A percentile compares a stretch with the other conserved stretches of the same genome.
Conservation (phyloP, 2,329 filamentous ascomycete species). For the Huntiella omanensis region DNA sequence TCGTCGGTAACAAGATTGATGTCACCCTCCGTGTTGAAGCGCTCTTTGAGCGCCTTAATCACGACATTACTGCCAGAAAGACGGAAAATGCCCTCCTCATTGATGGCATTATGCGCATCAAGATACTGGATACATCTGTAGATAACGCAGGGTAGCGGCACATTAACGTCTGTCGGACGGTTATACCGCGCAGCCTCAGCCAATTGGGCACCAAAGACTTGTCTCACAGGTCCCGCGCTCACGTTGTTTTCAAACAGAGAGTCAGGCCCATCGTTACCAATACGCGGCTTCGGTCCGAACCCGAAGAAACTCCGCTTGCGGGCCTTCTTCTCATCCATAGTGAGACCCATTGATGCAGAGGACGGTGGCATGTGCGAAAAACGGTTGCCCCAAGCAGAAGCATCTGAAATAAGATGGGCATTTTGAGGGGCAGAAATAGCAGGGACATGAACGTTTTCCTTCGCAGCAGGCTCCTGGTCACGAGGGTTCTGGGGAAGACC, state of each 20-base stretch:
- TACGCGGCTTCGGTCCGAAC: conserved; percentile 41
- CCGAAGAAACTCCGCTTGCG: conserved; percentile 67
- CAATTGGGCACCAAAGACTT: conserved; percentile 71
- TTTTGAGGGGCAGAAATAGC: conserved; percentile 71
- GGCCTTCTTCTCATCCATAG: conserved; percentile 55
- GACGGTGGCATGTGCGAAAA: conserved; percentile 15
- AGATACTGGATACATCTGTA: conserved; percentile 93
- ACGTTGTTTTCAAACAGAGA: conserved; percentile 29
- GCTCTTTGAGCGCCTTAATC: conserved; percentile 75
- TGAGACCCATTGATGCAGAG: conserved; percentile 10
- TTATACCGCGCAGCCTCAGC: conserved; percentile 73
- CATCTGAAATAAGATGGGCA: conserved; percentile 64
- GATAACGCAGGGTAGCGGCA: conserved; percentile 75
- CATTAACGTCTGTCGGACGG: conserved; percentile 50
- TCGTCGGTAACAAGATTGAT: conserved; percentile 69
- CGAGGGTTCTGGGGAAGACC: conserved; percentile 17
- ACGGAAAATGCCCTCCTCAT: conserved; percentile 90
- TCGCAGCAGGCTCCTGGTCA: conserved; percentile 17
- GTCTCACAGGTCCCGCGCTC: conserved; percentile 36
- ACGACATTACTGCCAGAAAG: conserved; percentile 92
- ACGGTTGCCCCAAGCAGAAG: conserved; percentile 72
- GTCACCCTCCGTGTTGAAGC: conserved; percentile 86
- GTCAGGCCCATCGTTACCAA: conserved; percentile 39
- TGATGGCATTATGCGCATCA: conserved; percentile 58
- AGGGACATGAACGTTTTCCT: conserved; percentile 18